Base-by-base conservation (phyloP, 441 rosid species). In the Gossypium gossypioides region DNA sequence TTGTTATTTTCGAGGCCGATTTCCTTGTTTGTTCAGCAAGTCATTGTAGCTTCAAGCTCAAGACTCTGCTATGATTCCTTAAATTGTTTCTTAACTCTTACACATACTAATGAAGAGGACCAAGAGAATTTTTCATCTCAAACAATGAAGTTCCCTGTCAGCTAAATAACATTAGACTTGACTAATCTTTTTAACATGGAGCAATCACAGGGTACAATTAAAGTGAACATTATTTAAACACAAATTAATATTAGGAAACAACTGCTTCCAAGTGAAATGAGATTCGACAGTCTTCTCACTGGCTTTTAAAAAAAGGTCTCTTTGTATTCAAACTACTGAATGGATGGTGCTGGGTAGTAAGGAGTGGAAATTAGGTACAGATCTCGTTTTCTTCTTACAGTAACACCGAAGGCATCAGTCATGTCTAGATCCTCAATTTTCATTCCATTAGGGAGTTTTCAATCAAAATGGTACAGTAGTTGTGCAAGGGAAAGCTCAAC, bases 401-500 rank as follows among this genome's bases (percentile, higher is more conserved):
- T 10, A 0, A 3, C 6, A 0, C 75, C 75, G 6, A 40, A 82
- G 4, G 3, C 7, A 69, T 75, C 78, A 1, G n/a, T 10, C 84
- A 82, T 72, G 64, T 82, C 81, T 0, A 82, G 46, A n/a, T 81
- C 75, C 59, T 75, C 22, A 70, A 2, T 8, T 55, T 13, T 69
- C 65, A 63, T 68, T 10, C 76, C 84, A 62, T 18, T 57, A 0
- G 79, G 75, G 6, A 83, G 72, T 10, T 34, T 67, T 87, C 89
- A 86, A 37, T 87, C 76, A 2, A 85, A 83, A 76, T 80, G 84
- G 64, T 58, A 83, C 2, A 83, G 60, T 4, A 78, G 15, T 4
- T 60, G 54, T 0, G 85, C 78, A 0, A 82, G 78, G 8, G 63
- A 15, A 13, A 29, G 54, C 57, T 69, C 71, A 4, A 74, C 16